Evolutionary conservation across 805 yeast species (phyloP).

Genomic region (Saccharomyces cerevisiae): DNA sequence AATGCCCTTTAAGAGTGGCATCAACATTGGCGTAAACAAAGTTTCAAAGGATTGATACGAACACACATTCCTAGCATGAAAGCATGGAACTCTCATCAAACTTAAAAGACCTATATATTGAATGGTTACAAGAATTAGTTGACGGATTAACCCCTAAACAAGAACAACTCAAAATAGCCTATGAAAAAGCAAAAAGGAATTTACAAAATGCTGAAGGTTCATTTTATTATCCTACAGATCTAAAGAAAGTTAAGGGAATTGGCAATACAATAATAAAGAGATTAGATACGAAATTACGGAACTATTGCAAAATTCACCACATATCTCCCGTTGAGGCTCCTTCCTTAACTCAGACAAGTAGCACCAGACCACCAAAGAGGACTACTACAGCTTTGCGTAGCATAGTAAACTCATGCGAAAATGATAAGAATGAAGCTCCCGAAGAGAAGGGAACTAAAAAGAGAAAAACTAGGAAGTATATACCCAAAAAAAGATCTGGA

Average conservation of each 20-base stretch:
- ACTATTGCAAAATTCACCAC: constrained; percentile 51
- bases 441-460: constrained; percentile 17
- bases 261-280: constrained; percentile 60
- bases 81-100: constrained; percentile 39
- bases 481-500: constrained; percentile 72
- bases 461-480: constrained; percentile 36
- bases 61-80: background rate
- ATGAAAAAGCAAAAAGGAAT: constrained; percentile 48
- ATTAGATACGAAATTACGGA: constrained; percentile 39
- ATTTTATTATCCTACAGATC: constrained; percentile 48
- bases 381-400: constrained; percentile 12
- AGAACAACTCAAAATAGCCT: constrained; percentile 45
- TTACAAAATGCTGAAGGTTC: constrained; percentile 38
- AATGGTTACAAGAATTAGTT: constrained; percentile 53
- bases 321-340: constrained; percentile 19
- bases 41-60: background rate
- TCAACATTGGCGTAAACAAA: background rate
- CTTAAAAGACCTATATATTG: constrained; percentile 42
- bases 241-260: constrained; percentile 52
- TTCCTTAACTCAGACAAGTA: constrained; percentile 1
- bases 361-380: constrained; percentile 10
- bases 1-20: background rate
- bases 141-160: constrained; percentile 39
- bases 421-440: constrained; percentile 1
- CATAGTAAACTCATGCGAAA: background rate